Base-by-base conservation (phyloP, 495 filamentous ascomycete species). In the Xanthoparmelia taractica region DNA sequence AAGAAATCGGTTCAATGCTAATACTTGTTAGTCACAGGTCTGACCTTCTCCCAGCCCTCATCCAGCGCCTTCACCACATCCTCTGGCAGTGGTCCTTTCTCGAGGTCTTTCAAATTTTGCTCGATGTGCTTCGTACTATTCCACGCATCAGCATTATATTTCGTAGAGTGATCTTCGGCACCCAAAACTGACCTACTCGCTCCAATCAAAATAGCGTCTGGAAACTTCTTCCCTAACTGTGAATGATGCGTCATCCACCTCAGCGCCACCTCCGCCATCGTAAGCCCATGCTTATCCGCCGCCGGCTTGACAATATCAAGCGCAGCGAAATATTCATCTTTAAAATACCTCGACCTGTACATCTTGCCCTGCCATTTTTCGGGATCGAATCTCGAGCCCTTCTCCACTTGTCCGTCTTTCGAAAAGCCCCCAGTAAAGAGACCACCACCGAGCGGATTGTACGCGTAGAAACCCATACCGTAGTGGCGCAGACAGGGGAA, bases 161-260 rank as follows among this genome's bases (percentile, higher is more conserved):
- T 3, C 38, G 18, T 27, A 0, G 13, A 29, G 12, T 8, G 13
- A 17, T 0, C 29, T 31, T 31, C 41, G 3, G 11, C 1, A 18
- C 15, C 15, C 8, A 6, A 10, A 8, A 33, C 59, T 55, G 8
- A 61, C 47, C 71, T 82, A 47, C 78, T 81, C 0, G 77, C 77
- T 0, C 82, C 82, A 64, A 85, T 79, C 60, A 87, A 78, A 52
- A 86, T 74, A 8, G 78, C 81, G 69, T 85, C 78, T 0, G 72
- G 72, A 23, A 71, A 58, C 65, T 78, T 71, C 40, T 67, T 68
- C 56, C 71, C 74, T 63, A 81, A 40, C 60, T 69, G 20, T 4
- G 69, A 72, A 68, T 83, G 79, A 60, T 81, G 74, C 48, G 56
- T 72, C 56, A 79, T 68, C 80, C 80, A 83, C 47, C 80, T 63